A percentile compares a stretch with the other conserved stretches of the same genome.
These are phyloP conservation scores for Colletotrichum australisinense DNA, from an alignment of 2,329 filamentous ascomycete genomes.

Conservation along the genomic window DNA sequence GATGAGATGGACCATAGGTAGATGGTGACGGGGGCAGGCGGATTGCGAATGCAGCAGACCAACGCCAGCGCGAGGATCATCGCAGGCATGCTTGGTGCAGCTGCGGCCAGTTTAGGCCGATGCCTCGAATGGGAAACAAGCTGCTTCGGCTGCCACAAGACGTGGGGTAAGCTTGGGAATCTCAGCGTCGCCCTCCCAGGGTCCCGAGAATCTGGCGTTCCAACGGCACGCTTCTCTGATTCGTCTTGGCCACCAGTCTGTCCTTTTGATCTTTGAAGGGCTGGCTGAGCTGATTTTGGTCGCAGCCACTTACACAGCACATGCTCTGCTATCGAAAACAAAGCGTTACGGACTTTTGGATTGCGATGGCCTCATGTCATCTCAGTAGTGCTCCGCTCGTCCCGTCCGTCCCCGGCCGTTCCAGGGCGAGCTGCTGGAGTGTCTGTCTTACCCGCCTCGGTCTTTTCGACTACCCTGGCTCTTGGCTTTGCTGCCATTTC, in stretches of 20 bases:
- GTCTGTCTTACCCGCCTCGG: slow-evolving; percentile 27
- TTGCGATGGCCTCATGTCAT: slow-evolving; percentile 32
- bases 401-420: slow-evolving; percentile 14
- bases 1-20: background rate
- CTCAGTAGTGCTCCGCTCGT: slow-evolving; percentile 17
- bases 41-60: slow-evolving; percentile 19
- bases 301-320: background rate
- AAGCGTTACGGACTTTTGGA: background rate
- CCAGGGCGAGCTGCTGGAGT: slow-evolving; percentile 17
- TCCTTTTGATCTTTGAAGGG: background rate
- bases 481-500: slow-evolving; percentile 20
- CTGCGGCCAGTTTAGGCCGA: slow-evolving; percentile 27
- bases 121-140: slow-evolving; percentile 33
- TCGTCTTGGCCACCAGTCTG: slow-evolving; percentile 24
- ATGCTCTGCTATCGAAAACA: background rate
- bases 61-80: slow-evolving; percentile 29
- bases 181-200: slow-evolving; percentile 30
- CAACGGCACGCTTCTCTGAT: slow-evolving; percentile 33
- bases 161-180: slow-evolving; percentile 35
- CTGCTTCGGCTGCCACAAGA: slow-evolving; percentile 30
- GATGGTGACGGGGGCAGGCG: background rate
- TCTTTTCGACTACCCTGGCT: slow-evolving; percentile 19
- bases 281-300: background rate
- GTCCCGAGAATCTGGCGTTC: slow-evolving; percentile 29
- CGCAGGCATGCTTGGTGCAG: slow-evolving; percentile 32